Evolutionary conservation across 2,329 filamentous ascomycete genomes (phyloP).

Genomic region (Ophiostoma triangulosporum): DNA sequence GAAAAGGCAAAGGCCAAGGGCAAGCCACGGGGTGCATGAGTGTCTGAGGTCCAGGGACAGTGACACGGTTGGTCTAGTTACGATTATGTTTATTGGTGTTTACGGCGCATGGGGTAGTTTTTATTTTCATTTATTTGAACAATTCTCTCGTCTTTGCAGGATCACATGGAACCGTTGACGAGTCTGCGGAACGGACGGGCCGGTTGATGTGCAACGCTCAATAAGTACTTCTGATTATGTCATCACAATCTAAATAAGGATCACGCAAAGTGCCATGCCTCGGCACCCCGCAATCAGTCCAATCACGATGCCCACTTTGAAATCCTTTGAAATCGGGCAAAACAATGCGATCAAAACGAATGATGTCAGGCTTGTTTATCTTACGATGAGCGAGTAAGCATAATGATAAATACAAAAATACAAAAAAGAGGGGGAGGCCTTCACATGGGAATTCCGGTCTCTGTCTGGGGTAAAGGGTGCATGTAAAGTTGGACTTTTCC

Average conservation of each 20-base stretch:
- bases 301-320: background rate
- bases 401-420: background rate
- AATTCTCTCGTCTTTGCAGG: background rate
- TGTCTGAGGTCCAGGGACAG: constrained; percentile 19
- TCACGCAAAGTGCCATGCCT: background rate
- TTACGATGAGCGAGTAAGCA: background rate
- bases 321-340: background rate
- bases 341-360: background rate
- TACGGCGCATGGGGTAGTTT: too few species aligned
- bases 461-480: background rate
- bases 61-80: background rate
- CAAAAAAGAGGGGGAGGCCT: background rate
- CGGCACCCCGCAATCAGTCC: background rate
- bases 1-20: constrained; percentile 85
- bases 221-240: background rate
- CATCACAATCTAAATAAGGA: too few species aligned
- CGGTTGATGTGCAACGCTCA: too few species aligned
- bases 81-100: background rate
- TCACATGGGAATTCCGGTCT: background rate
- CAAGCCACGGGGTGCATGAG: constrained; percentile 64
- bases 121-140: background rate
- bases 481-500: too few species aligned
- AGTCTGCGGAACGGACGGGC: too few species aligned
- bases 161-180: too few species aligned
- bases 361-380: background rate